Conservation (phyloP, 306 rosid species). For the Medicago truncatula region MtrunA17r5.0-ANR NC_053049.1:37657501-37658000, state of each 20-base stretch:
- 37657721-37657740: neutral
- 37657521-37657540: neutral
- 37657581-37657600: constrained; percentile 71
- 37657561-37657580: constrained; percentile 79
- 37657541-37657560: constrained; percentile 86
- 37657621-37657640: neutral
- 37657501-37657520: constrained; percentile 12
- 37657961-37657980: neutral
- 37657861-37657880: neutral
- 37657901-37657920: neutral
- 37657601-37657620: neutral
- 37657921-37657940: neutral
- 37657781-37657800: neutral
- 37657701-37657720: neutral
- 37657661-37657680: neutral
- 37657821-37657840: neutral
- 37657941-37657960: neutral
- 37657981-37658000: neutral
- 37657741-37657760: neutral
- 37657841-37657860: neutral
- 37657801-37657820: neutral
- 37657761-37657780: neutral
- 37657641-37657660: neutral
- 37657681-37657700: neutral
- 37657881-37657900: neutral